A percentile compares a stretch with the other conserved stretches of the same genome.
phyloP scores from a whole-genome alignment of 2,329 filamentous ascomycete species.

The Claviceps citrina region DNA sequence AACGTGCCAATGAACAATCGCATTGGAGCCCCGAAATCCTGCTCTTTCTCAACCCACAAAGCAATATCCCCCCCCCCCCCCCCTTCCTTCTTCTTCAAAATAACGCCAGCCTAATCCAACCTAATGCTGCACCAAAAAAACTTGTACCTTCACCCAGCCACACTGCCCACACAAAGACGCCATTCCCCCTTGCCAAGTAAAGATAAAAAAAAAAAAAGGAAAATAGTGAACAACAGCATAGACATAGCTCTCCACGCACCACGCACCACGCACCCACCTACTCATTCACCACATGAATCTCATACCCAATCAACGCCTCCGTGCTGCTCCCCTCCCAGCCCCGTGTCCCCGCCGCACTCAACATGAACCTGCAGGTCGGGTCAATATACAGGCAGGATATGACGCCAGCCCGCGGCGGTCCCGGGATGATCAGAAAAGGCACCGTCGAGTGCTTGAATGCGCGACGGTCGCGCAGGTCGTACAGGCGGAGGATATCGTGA shows the following conservation, averaged over 20 bases:
- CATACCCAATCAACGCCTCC: constrained; percentile 86
- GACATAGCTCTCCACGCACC: neutral
- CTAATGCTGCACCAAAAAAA: too few species aligned
- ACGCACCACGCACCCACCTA: neutral
- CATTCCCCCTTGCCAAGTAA: too few species aligned
- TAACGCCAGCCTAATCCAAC: too few species aligned
- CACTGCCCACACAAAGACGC: too few species aligned
- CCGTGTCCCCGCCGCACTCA: constrained; percentile 78
- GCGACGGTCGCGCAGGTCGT: constrained; percentile 61
- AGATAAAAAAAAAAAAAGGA: too few species aligned
- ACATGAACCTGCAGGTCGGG: constrained; percentile 75
- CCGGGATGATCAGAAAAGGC: constrained; percentile 91
- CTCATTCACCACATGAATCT: constrained; percentile 41
- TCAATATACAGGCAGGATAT: constrained; percentile 79
- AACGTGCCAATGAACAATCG: too few species aligned
- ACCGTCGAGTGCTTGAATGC: constrained; percentile 60
- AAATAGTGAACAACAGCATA: too few species aligned
- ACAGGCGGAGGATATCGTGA: constrained; percentile 83
- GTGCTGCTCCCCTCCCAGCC: constrained; percentile 89
- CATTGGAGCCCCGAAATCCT: too few species aligned
- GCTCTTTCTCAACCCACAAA: too few species aligned
- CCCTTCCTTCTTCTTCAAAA: too few species aligned
- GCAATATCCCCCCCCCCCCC: too few species aligned
- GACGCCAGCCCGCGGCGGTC: constrained; percentile 67
- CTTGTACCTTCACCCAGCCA: too few species aligned